phyloP scores from a whole-genome alignment of 768 basidiomycete species.

The Mrakia hoshinonis region DNA sequence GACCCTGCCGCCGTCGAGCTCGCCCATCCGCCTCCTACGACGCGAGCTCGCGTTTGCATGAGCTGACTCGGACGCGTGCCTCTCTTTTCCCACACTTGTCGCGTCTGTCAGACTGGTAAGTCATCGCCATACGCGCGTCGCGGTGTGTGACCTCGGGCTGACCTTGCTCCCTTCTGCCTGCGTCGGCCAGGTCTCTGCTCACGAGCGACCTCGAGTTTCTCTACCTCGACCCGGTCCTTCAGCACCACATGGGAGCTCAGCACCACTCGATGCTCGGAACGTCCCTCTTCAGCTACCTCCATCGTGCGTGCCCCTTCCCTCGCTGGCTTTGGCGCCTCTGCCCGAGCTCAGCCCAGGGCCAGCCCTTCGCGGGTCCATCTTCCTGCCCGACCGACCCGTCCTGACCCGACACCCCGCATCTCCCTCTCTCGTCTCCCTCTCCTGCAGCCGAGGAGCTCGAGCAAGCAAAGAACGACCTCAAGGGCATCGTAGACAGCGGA shows the following conservation, averaged over 20 bases:
- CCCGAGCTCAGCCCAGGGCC: background rate
- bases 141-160: background rate
- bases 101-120: slow-evolving; percentile 7
- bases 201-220: slow-evolving; percentile 67
- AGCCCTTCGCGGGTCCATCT: background rate
- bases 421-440: background rate
- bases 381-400: background rate
- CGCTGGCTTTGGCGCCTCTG: background rate
- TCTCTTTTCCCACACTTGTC: background rate
- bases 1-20: background rate
- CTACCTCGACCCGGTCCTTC: slow-evolving; percentile 73
- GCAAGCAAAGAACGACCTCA: slow-evolving; percentile 64
- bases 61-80: background rate
- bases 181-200: slow-evolving; percentile 69
- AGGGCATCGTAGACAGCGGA: slow-evolving; percentile 61
- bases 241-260: slow-evolving; percentile 61
- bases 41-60: background rate
- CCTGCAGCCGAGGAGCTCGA: slow-evolving; percentile 57
- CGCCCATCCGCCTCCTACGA: background rate
- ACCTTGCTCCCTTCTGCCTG: background rate
- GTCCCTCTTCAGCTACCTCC: slow-evolving; percentile 66
- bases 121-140: background rate
- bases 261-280: slow-evolving; percentile 60
- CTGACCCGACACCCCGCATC: background rate
- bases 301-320: slow-evolving; percentile 42